Percentiles rank a stretch among this genome's conserved stretches.
Evolutionary conservation across 2,329 filamentous ascomycete genomes (phyloP).

Genomic region (Nannizziopsis barbatae): DNA sequence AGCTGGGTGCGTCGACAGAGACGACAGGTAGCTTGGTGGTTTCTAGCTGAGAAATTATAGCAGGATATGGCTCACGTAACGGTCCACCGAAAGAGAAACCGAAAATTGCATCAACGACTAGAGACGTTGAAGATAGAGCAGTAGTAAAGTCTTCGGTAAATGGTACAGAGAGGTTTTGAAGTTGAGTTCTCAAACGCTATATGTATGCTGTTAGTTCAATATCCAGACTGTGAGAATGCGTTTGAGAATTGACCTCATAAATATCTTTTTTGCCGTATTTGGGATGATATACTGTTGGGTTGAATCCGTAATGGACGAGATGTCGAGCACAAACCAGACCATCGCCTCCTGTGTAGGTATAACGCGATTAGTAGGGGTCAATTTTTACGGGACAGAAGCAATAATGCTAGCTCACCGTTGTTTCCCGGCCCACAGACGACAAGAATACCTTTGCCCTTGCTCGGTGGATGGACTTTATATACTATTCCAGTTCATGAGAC

Average conservation of each 20-base stretch:
- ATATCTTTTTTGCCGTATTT: conserved; percentile 84
- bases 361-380: neutral
- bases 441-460: conserved; percentile 59
- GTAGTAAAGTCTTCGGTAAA: conserved; percentile 69
- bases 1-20: conserved; percentile 84
- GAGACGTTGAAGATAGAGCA: conserved; percentile 58
- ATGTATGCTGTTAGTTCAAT: conserved; percentile 5
- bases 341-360: conserved; percentile 57
- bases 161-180: conserved; percentile 68
- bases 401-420: conserved; percentile 35
- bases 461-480: conserved; percentile 68
- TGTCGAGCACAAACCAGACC: conserved; percentile 90
- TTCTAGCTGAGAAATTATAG: conserved; percentile 66
- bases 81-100: conserved; percentile 89
- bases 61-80: conserved; percentile 81
- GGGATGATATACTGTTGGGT: conserved; percentile 80
- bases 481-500: conserved; percentile 42
- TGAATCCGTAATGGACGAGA: conserved; percentile 82
- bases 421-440: conserved; percentile 82
- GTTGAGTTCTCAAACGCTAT: conserved; percentile 71
- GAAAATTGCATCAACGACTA: conserved; percentile 88
- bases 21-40: conserved; percentile 65
- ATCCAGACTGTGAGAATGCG: neutral
- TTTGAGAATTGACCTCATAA: conserved; percentile 53
- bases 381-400: neutral